Evolutionary conservation across 169 alveolate species (phyloP).

Genomic region (Perkinsus marinus): DNA sequence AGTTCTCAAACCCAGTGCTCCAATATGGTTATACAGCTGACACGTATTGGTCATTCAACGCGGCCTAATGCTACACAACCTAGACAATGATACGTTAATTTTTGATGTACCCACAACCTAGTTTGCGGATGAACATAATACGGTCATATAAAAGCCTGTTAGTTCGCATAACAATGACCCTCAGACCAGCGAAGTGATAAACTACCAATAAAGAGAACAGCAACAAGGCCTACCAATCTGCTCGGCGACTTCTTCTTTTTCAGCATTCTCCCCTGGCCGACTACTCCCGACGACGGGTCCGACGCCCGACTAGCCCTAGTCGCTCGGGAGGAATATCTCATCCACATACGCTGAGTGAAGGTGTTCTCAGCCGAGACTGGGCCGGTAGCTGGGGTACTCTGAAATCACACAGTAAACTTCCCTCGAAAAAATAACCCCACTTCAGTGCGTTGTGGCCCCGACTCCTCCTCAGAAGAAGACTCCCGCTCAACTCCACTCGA

Average conservation of each 20-base stretch:
- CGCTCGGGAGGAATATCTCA: not conserved
- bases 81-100: too few species aligned
- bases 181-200: too few species aligned
- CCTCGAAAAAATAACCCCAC: too few species aligned
- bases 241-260: not conserved
- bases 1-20: too few species aligned
- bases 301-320: not conserved
- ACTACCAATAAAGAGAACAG: too few species aligned
- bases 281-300: not conserved
- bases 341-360: not conserved
- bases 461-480: not conserved
- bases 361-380: not conserved
- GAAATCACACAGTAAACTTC: not conserved
- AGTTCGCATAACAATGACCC: too few species aligned
- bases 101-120: too few species aligned
- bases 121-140: too few species aligned
- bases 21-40: too few species aligned
- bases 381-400: not conserved
- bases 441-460: not conserved
- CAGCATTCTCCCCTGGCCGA: not conserved
- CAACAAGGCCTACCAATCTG: not conserved
- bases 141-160: too few species aligned
- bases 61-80: too few species aligned
- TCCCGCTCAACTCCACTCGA: not conserved
- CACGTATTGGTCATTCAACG: too few species aligned